These are phyloP conservation scores for Amylocarpus encephaloides DNA, from an alignment of 2,329 filamentous ascomycete genomes.

Conservation along the genomic window DNA sequence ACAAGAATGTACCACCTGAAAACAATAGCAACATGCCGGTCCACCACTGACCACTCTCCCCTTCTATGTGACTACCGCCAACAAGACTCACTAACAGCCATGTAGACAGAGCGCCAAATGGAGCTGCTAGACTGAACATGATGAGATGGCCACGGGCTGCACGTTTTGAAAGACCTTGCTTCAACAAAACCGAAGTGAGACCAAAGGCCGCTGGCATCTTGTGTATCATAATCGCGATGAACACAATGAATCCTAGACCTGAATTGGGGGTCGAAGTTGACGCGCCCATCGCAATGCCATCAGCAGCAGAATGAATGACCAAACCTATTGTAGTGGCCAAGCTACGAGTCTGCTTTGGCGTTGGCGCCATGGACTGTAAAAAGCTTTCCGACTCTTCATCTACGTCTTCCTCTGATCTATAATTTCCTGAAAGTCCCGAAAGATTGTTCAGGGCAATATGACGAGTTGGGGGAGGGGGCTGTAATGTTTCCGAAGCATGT, in stretches of 20 bases:
- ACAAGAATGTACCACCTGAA: conserved; percentile 93
- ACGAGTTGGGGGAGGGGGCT: conserved; percentile 60
- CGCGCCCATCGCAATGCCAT: conserved; percentile 92
- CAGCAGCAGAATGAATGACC: conserved; percentile 92
- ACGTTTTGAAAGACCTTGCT: conserved; percentile 84
- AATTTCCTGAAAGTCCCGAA: conserved; percentile 40
- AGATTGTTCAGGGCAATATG: conserved; percentile 88
- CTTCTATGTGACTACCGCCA: conserved; percentile 51
- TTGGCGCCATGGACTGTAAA: conserved; percentile 50
- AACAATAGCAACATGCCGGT: conserved; percentile 93
- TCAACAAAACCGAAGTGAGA: conserved; percentile 80
- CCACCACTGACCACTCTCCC: conserved; percentile 64
- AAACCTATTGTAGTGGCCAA: conserved; percentile 85
- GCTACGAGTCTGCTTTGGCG: conserved; percentile 52
- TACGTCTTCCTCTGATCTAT: conserved; percentile 32
- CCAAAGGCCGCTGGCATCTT: conserved; percentile 96
- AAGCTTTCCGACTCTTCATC: conserved; percentile 55
- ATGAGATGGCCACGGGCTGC: conserved; percentile 78
- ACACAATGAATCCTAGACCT: conserved; percentile 82
- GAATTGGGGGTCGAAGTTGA: conserved; percentile 70
- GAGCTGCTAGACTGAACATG: conserved; percentile 86
- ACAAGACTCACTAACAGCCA: conserved; percentile 73
- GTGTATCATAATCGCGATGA: conserved; percentile 94
- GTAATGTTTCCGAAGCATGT: conserved; percentile 60
- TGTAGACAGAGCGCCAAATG: conserved; percentile 75